A percentile compares a stretch with the other conserved stretches of the same genome.
These are phyloP conservation scores for Xylaria sp. DNA, from an alignment of 2,329 filamentous ascomycete species.

Conservation along the genomic window DNA sequence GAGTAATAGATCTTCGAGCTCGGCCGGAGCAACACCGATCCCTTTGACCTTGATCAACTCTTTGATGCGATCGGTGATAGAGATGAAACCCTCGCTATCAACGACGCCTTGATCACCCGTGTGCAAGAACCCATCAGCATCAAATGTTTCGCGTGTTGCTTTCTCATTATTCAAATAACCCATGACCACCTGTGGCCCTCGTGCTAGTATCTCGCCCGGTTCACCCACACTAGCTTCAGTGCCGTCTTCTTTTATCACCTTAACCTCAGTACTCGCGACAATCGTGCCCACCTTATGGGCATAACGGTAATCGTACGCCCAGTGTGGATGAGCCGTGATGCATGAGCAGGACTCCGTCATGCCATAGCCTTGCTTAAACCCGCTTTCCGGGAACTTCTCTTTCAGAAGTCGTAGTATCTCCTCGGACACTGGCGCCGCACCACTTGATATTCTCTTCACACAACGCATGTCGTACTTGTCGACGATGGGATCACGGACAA, in stretches of 20 bases:
- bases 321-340: constrained; percentile 70
- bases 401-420: constrained; percentile 68
- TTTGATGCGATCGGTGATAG: background rate
- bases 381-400: constrained; percentile 67
- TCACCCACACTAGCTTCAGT: constrained; percentile 63
- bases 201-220: constrained; percentile 61
- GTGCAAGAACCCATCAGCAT: constrained; percentile 56
- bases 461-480: constrained; percentile 66
- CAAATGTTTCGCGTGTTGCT: constrained; percentile 52
- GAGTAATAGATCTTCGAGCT: constrained; percentile 71
- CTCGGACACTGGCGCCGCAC: constrained; percentile 67
- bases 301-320: constrained; percentile 67
- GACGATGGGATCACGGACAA: constrained; percentile 67
- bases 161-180: constrained; percentile 59
- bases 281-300: constrained; percentile 66
- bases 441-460: constrained; percentile 67
- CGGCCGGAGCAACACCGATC: constrained; percentile 70
- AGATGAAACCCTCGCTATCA: constrained; percentile 54
- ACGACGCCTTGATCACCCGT: constrained; percentile 68
- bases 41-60: constrained; percentile 62
- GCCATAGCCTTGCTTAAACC: constrained; percentile 74
- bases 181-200: constrained; percentile 62
- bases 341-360: constrained; percentile 75
- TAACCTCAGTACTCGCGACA: constrained; percentile 69
- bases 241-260: constrained; percentile 65